Base-by-base conservation (phyloP, 2,329 filamentous ascomycete species). In the Xylariales sp. region DNA sequence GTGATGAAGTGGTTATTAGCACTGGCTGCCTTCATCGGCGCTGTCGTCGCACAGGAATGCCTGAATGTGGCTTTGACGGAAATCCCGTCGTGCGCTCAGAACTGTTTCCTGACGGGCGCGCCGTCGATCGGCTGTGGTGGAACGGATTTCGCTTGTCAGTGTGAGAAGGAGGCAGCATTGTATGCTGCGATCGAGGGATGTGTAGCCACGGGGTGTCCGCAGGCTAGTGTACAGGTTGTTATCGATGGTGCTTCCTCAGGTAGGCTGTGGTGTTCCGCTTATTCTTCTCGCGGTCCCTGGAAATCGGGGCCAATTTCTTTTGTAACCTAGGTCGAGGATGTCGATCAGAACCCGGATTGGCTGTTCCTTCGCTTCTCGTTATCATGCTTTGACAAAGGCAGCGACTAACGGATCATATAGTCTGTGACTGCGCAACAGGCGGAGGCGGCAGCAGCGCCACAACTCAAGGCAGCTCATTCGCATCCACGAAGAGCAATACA, bases 111-210 rank as follows among this genome's bases (percentile, higher is more conserved):
- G 43, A 48, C 55, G 31, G 51, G 51, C 27, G 58, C 58, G 5
- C 49, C 52, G 10, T 43, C 47, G 8, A 47, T 60, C 36, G 58
- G 59, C 20, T 62, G 59, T 39, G 46, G 38, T 11, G 53, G 53
- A 15, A 47, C 53, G 14, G 59, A 63, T 44, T 60, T 60, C 38
- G 43, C 38, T 32, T 62, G 59, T 42, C 58, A 60, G 44, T 62
- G 59, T 39, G 31, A 45, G 28, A 48, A 58, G 37, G 48, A 59
- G 40, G 55, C 57, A 2, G 50, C 49, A 8, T 42, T 63, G 12
- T 56, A 51, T 35, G 54, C 56, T 2, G 58, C 55, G 16, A 50
- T 61, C n/a, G 58, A 61, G 47, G 49, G 51, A 4, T 62, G 60
- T 36, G 58, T 62, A 9, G 45, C 46, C 12, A 45, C 46, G 5